Percentiles rank a stretch among this genome's conserved stretches.
Conservation (phyloP, 2,329 filamentous ascomycete species). For the Fusarium proliferatum region DNA sequence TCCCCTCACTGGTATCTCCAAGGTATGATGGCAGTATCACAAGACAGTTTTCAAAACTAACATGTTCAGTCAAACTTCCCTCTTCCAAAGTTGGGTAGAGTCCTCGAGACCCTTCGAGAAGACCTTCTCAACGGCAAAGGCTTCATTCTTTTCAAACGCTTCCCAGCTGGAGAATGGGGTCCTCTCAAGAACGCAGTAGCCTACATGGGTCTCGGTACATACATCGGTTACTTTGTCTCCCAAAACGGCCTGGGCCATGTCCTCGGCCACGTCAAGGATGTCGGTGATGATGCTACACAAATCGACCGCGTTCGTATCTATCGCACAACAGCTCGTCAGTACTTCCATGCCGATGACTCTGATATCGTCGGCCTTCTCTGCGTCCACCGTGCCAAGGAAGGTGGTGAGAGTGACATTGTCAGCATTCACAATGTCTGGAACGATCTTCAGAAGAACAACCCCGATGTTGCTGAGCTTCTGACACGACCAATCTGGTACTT, state of each 20-base stretch:
- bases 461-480: conserved; percentile 80
- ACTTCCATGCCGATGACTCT: conserved; percentile 77
- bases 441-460: conserved; percentile 76
- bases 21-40: conserved; percentile 29
- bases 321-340: conserved; percentile 75
- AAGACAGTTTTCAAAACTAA: background rate
- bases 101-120: conserved; percentile 51
- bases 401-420: conserved; percentile 85
- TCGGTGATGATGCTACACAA: conserved; percentile 82
- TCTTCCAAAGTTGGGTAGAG: conserved; percentile 53
- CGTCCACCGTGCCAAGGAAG: conserved; percentile 79
- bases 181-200: conserved; percentile 83
- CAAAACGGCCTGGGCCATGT: conserved; percentile 89
- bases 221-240: conserved; percentile 88
- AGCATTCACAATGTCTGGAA: conserved; percentile 87
- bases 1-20: conserved; percentile 75
- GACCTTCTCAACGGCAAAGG: conserved; percentile 81
- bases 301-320: conserved; percentile 93
- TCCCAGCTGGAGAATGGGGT: conserved; percentile 81
- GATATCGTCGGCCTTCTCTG: conserved; percentile 88
- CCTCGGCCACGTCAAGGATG: conserved; percentile 88
- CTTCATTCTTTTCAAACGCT: conserved; percentile 89
- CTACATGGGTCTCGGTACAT: conserved; percentile 90
- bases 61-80: conserved; percentile 54
- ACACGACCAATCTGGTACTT: conserved; percentile 90